Evolutionary conservation across 371 early-diverging fungal genomes (phyloP).

Genomic region (Mortierella sp.): DNA sequence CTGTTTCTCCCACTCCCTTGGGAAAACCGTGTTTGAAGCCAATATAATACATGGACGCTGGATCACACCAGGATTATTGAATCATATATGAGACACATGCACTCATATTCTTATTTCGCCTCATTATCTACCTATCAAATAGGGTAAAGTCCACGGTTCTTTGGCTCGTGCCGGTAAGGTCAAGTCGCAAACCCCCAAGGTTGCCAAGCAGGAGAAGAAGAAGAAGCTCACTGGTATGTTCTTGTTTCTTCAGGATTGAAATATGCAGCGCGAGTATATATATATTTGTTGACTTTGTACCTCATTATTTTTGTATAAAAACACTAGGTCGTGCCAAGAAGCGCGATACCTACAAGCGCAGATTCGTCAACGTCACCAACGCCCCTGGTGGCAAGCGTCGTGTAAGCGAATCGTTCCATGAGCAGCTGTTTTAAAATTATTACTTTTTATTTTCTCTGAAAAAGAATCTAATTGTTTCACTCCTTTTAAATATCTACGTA

Average conservation of each 20-base stretch:
- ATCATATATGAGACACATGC: too few species aligned
- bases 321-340: slow-evolving; percentile 95
- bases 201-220: slow-evolving; percentile 98
- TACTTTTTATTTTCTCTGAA: too few species aligned
- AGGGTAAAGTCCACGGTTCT: slow-evolving; percentile 99
- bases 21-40: too few species aligned
- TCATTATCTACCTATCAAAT: background rate
- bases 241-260: too few species aligned
- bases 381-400: slow-evolving; percentile 91
- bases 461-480: too few species aligned
- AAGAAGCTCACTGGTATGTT: slow-evolving; percentile 93
- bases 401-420: slow-evolving; percentile 54
- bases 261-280: too few species aligned
- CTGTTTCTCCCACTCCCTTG: too few species aligned
- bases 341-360: slow-evolving; percentile 97
- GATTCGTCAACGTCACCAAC: slow-evolving; percentile 95
- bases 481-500: slow-evolving; percentile 23
- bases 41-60: too few species aligned
- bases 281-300: too few species aligned
- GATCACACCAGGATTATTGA: too few species aligned
- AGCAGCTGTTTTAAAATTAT: too few species aligned
- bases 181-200: slow-evolving; percentile 99
- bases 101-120: background rate
- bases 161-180: slow-evolving; percentile 99
- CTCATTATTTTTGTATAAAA: background rate